These are phyloP conservation scores for Exophiala sp. DNA, from an alignment of 2,329 filamentous ascomycete genomes.

Conservation along the genomic window DNA sequence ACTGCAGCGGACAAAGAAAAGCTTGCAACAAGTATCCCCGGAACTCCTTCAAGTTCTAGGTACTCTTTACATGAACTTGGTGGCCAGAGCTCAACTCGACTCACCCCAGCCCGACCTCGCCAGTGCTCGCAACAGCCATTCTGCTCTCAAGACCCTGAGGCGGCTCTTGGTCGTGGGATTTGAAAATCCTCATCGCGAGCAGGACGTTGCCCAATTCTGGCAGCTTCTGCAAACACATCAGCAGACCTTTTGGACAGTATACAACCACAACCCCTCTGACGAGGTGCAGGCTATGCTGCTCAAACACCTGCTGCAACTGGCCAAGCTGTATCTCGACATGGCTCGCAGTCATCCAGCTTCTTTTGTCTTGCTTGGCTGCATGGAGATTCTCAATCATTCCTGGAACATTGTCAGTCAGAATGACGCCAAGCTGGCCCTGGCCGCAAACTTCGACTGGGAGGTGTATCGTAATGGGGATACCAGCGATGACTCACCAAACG, in stretches of 20 bases:
- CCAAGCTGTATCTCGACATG: slow-evolving; percentile 88
- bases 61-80: slow-evolving; percentile 70
- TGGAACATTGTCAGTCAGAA: slow-evolving; percentile 65
- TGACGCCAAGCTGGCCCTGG: slow-evolving; percentile 21
- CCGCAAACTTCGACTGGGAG: slow-evolving; percentile 34
- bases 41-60: slow-evolving; percentile 77
- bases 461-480: slow-evolving; percentile 42
- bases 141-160: slow-evolving; percentile 69
- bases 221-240: slow-evolving; percentile 69
- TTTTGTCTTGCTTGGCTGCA: slow-evolving; percentile 72
- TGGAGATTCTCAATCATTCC: slow-evolving; percentile 72
- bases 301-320: slow-evolving; percentile 81
- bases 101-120: slow-evolving; percentile 46
- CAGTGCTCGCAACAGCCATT: slow-evolving; percentile 61
- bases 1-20: slow-evolving; percentile 66
- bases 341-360: slow-evolving; percentile 70
- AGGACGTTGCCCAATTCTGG: slow-evolving; percentile 75
- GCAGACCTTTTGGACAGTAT: slow-evolving; percentile 63
- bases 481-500: slow-evolving; percentile 55
- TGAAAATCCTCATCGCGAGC: slow-evolving; percentile 73
- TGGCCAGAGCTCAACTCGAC: slow-evolving; percentile 45
- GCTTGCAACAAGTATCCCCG: slow-evolving; percentile 69
- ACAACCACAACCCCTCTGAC: slow-evolving; percentile 48
- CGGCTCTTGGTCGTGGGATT: slow-evolving; percentile 75
- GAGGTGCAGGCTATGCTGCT: slow-evolving; percentile 60